Evolutionary conservation across 805 yeast species (phyloP).

Genomic region (Ogataea neopini): DNA sequence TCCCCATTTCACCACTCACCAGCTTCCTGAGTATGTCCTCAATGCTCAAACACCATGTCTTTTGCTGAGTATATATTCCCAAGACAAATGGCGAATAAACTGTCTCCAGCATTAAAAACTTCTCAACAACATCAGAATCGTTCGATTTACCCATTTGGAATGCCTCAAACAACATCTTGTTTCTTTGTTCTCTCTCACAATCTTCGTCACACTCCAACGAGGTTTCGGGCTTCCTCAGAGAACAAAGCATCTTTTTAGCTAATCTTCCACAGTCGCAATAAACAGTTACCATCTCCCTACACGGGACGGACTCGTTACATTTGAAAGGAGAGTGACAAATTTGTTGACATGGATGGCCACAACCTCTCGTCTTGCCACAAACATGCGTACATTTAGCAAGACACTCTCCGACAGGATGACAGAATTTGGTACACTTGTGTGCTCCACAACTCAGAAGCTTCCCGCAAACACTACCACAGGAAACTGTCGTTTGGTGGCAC

Average conservation of each 20-base stretch:
- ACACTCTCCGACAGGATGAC: conserved; percentile 65
- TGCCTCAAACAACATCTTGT: conserved; percentile 62
- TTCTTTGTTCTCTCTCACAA: conserved; percentile 63
- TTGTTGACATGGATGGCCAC: conserved; percentile 68
- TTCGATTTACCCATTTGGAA: conserved; percentile 37
- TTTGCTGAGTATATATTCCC: conserved; percentile 53
- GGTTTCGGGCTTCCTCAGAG: conserved; percentile 36
- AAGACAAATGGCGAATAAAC: conserved; percentile 51
- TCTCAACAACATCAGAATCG: conserved; percentile 22
- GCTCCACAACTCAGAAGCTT: conserved; percentile 46
- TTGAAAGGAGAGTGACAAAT: conserved; percentile 62
- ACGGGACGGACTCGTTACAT: conserved; percentile 54
- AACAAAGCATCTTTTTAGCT: conserved; percentile 51
- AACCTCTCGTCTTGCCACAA: conserved; percentile 58
- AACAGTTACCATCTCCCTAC: conserved; percentile 51
- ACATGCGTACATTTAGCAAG: conserved; percentile 54
- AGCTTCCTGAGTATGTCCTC: conserved; percentile 56
- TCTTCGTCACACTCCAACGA: conserved; percentile 67
- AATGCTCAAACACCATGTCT: conserved; percentile 65
- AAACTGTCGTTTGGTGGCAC: conserved; percentile 67
- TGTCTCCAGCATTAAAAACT: conserved; percentile 28
- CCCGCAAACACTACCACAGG: conserved; percentile 70
- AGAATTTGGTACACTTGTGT: conserved; percentile 51
- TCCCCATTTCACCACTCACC: conserved; percentile 39
- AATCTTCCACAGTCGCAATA: conserved; percentile 68